These are phyloP conservation scores for Hanseniaspora lachancei DNA, from an alignment of 805 yeast species.

Conservation along the genomic window DNA sequence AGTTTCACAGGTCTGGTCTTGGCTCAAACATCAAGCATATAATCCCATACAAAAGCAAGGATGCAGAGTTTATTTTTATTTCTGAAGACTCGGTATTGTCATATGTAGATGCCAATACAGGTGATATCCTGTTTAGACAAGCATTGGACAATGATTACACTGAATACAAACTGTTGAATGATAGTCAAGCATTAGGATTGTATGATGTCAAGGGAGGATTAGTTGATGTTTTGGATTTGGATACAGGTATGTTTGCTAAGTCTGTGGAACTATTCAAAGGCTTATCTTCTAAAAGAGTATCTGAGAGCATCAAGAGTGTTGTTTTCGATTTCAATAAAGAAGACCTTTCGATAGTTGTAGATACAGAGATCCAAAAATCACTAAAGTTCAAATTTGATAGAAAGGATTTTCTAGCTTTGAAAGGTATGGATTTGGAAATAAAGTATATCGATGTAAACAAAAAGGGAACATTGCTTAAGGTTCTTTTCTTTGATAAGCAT, in stretches of 20 bases:
- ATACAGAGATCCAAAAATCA: background rate
- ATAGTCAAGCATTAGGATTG: slow-evolving; percentile 14
- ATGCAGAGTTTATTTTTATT: slow-evolving; percentile 16
- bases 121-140: slow-evolving; percentile 27
- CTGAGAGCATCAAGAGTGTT: background rate
- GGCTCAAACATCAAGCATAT: slow-evolving; percentile 24
- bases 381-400: background rate
- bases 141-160: slow-evolving; percentile 14
- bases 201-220: background rate
- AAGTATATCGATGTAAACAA: background rate
- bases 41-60: background rate
- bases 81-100: slow-evolving; percentile 21
- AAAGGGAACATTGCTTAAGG: background rate
- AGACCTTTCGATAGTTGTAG: background rate
- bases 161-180: background rate
- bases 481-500: background rate
- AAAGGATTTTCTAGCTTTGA: background rate
- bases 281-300: background rate
- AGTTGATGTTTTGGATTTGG: slow-evolving; percentile 13
- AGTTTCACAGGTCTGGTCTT: slow-evolving; percentile 40
- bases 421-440: background rate
- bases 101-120: slow-evolving; percentile 27
- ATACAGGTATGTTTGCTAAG: slow-evolving; percentile 10
- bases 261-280: background rate
- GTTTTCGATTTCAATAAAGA: slow-evolving; percentile 13